Conservation (phyloP, 2,329 filamentous ascomycete genomes). For the Microdochium paspali region DNA sequence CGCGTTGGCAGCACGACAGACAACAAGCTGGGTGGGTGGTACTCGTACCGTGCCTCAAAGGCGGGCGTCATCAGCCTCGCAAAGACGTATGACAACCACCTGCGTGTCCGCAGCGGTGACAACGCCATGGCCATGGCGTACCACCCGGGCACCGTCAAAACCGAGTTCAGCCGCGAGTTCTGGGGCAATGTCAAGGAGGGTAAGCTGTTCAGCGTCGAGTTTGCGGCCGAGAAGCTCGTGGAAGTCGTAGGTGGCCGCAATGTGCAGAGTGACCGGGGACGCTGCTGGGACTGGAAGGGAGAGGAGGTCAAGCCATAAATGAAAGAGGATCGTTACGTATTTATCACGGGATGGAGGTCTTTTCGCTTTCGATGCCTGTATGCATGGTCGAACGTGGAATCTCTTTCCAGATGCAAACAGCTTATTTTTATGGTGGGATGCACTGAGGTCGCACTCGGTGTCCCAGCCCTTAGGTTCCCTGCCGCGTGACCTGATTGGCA, state of each 20-base stretch:
- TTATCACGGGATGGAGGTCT: too few relatives aligned
- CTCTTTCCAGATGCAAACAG: too few relatives aligned
- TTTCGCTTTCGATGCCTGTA: too few relatives aligned
- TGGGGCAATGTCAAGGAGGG: constrained; percentile 53
- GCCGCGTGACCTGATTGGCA: too few relatives aligned
- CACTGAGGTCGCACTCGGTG: too few relatives aligned
- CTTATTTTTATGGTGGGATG: too few relatives aligned
- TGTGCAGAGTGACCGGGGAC: constrained; percentile 41
- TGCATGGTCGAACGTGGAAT: too few relatives aligned
- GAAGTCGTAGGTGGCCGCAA: constrained; percentile 44
- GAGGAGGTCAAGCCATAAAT: constrained; percentile 49
- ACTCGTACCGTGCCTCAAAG: constrained; percentile 70
- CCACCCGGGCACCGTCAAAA: constrained; percentile 76
- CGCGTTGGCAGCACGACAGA: constrained; percentile 67
- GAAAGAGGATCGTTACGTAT: too few relatives aligned
- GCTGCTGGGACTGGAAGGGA: constrained; percentile 62
- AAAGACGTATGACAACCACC: constrained; percentile 61
- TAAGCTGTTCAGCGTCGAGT: constrained; percentile 58
- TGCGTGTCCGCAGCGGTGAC: constrained; percentile 45
- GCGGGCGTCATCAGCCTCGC: constrained; percentile 62
- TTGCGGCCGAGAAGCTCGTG: constrained; percentile 55
- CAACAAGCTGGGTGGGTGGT: constrained; percentile 71
- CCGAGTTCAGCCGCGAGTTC: constrained; percentile 61
- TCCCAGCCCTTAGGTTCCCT: too few relatives aligned
- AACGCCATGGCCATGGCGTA: constrained; percentile 60